A percentile compares a stretch with the other conserved stretches of the same genome.
Conservation (phyloP, 176 grass and related monocot genomes). For the Aegilops tauschii region DNA sequence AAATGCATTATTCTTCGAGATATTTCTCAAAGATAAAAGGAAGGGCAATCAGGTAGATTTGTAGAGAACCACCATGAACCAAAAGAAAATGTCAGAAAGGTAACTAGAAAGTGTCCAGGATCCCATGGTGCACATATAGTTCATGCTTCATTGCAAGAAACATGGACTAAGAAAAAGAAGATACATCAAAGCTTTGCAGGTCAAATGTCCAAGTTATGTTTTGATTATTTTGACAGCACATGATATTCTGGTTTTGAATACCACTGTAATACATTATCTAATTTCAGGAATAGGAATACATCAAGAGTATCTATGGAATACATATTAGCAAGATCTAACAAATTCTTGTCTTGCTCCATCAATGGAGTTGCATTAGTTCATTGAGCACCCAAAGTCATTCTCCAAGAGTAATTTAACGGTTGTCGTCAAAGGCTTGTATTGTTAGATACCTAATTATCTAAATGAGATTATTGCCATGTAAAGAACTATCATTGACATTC, state of each 20-base stretch:
- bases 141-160: too few species aligned
- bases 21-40: neutral
- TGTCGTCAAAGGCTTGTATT: neutral
- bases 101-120: too few species aligned
- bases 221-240: neutral
- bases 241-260: neutral
- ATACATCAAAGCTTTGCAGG: too few species aligned
- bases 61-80: too few species aligned
- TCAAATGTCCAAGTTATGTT: neutral
- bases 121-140: too few species aligned
- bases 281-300: neutral
- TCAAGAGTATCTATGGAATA: neutral
- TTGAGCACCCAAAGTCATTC: neutral
- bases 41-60: neutral
- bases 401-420: neutral
- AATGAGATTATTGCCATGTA: neutral
- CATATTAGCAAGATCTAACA: neutral
- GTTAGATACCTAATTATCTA: neutral
- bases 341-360: neutral
- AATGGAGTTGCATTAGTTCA: neutral
- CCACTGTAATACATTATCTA: neutral
- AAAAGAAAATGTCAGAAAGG: too few species aligned
- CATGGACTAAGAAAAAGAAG: too few species aligned
- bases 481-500: neutral
- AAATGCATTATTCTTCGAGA: neutral